Base-by-base conservation (phyloP, 2,329 filamentous ascomycete genomes). In the Aspergillus sp. region DNA sequence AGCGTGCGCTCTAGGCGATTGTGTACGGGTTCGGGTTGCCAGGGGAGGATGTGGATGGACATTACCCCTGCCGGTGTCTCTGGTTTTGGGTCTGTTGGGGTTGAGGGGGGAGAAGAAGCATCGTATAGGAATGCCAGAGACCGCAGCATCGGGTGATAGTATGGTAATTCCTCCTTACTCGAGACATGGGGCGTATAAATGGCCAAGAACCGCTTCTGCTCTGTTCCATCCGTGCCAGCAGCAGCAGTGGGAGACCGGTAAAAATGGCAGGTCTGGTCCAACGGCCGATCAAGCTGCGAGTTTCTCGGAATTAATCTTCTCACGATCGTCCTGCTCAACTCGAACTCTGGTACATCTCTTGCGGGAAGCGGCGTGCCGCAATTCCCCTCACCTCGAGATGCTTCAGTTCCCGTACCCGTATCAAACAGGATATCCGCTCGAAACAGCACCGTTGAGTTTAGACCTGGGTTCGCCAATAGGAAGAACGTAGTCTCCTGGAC, bases 251-350 rank as follows among this genome's bases (percentile, higher is more conserved):
- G 34, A 3, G 60, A 57, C 43, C 69, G 60, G 54, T 92, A 91
- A 64, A 93, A 85, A 59, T 91, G 84, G 74, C 92, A 96, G 2
- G 92, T 96, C 76, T 98, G 94, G 60, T 92, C 84, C 65, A 97
- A 77, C 1, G 89, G 83, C 22, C 82, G 80, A 75, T 98, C 94
- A 28, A 94, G 80, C 58, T 88, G 83, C 3, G 88, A 86, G 75
- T 97, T 97, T 54, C 94, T 84, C 3, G 94, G 94, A 51, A 97
- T 88, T 69, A 97, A 80, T 63, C 84, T 89, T 62, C 93, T 85
- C 7, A 97, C 85, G 22, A 97, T 82, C 1, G 87, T 87, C 66
- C 89, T 87, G 25, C 84, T 81, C 34, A 87, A 79, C 6, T 66
- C 55, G 51, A 78, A 79, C 6, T 70, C 72, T 6, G 68, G 22